Conservation (phyloP, 139 green algal genomes). For the Asterochloris sp. region DNA sequence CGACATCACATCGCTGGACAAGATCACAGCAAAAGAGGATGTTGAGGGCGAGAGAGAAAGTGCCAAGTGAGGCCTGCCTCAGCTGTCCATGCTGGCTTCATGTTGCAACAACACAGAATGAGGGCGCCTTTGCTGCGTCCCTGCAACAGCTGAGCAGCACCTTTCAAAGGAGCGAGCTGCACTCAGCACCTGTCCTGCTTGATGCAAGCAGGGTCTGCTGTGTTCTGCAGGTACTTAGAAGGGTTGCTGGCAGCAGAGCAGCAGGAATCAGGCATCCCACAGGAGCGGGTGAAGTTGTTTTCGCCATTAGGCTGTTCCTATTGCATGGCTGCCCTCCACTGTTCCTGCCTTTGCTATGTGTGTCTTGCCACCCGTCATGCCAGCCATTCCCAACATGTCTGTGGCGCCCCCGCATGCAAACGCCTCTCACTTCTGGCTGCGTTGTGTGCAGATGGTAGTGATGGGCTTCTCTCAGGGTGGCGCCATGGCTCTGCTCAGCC, state of each 20-base stretch:
- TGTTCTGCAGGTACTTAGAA: background rate
- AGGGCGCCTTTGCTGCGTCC: background rate
- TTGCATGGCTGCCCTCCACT: too few relatives aligned
- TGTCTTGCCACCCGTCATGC: too few relatives aligned
- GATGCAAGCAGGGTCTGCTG: too few relatives aligned
- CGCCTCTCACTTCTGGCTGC: constrained; percentile 17
- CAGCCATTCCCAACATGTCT: too few relatives aligned
- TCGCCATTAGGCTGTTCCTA: too few relatives aligned
- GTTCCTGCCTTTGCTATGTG: too few relatives aligned
- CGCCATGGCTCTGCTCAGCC: constrained; percentile 59
- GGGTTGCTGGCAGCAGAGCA: background rate
- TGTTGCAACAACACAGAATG: background rate
- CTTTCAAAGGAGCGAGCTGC: background rate
- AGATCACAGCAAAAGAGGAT: constrained; percentile 7
- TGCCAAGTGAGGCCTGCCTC: background rate
- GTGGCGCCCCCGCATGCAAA: background rate
- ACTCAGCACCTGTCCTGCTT: background rate
- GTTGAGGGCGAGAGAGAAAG: constrained; percentile 19
- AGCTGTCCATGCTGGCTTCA: background rate
- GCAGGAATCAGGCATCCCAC: constrained; percentile 1
- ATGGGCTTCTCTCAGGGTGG: constrained; percentile 79
- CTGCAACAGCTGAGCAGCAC: background rate
- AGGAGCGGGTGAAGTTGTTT: background rate
- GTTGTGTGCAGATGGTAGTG: constrained; percentile 49
- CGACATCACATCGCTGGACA: constrained; percentile 5